Conservation (phyloP, 2,329 filamentous ascomycete species). For the Fusarium brevicatenulatum region DNA sequence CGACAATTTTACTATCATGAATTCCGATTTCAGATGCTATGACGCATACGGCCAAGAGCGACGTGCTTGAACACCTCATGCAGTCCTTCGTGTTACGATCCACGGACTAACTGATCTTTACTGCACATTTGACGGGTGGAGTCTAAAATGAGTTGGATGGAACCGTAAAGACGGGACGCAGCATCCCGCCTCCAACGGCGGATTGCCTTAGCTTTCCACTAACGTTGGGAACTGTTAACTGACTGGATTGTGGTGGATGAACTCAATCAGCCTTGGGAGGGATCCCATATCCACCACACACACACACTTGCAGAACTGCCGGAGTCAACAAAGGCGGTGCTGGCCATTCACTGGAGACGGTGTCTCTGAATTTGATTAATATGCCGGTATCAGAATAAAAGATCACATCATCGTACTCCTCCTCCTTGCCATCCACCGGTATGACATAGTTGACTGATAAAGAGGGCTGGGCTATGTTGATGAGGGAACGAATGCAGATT, state of each 20-base stretch:
- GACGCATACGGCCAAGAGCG: constrained; percentile 4
- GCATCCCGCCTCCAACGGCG: constrained; percentile 23
- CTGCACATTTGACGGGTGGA: constrained; percentile 18
- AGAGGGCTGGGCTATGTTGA: constrained; percentile 12
- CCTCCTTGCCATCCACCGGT: not conserved
- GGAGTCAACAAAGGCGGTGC: constrained; percentile 2
- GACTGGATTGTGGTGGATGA: constrained; percentile 11
- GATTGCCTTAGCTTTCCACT: constrained; percentile 11
- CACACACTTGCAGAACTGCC: constrained; percentile 23
- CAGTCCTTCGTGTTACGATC: constrained; percentile 12
- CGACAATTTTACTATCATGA: not conserved
- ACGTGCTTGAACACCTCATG: not conserved
- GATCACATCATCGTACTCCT: constrained; percentile 1
- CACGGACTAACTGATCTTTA: not conserved
- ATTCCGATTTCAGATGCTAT: not conserved
- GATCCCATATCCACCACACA: constrained; percentile 15
- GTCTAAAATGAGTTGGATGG: not conserved
- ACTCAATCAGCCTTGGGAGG: constrained; percentile 37
- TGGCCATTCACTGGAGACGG: constrained; percentile 2
- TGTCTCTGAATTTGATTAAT: not conserved
- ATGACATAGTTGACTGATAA: constrained; percentile 14
- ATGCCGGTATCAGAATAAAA: not conserved
- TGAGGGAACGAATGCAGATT: constrained; percentile 8
- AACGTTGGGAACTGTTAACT: not conserved
- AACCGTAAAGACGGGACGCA: constrained; percentile 30